Evolutionary conservation across 2,329 filamentous ascomycete genomes (phyloP).

Genomic region (Penicillium sp.): DNA sequence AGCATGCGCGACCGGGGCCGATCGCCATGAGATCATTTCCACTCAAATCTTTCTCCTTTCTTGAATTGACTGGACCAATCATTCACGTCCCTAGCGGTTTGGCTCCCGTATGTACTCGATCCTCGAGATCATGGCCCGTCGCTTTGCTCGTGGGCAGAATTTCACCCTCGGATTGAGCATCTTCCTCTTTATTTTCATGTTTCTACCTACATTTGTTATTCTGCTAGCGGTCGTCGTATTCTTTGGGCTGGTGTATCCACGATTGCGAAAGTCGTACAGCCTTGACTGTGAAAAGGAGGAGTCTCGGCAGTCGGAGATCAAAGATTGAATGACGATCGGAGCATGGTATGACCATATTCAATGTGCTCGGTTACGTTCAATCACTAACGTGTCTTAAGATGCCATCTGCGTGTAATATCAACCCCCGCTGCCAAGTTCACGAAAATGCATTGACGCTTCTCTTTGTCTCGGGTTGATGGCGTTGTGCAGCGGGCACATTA

Average conservation of each 20-base stretch:
- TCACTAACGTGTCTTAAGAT: background rate
- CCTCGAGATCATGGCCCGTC: conserved; percentile 32
- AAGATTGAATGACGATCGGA: background rate
- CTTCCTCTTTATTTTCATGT: conserved; percentile 37
- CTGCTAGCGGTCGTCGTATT: conserved; percentile 34
- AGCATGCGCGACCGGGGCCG: background rate
- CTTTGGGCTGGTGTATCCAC: conserved; percentile 33
- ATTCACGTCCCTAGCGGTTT: background rate
- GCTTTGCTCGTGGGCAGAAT: conserved; percentile 29
- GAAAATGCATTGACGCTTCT: background rate
- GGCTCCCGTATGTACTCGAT: conserved; percentile 18
- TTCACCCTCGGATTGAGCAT: conserved; percentile 33
- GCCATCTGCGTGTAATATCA: background rate
- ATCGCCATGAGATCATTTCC: background rate
- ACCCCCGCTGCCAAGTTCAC: background rate
- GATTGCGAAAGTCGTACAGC: conserved; percentile 22
- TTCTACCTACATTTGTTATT: conserved; percentile 36
- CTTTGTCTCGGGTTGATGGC: background rate
- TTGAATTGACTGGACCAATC: background rate
- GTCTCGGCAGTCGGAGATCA: background rate
- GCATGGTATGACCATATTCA: background rate
- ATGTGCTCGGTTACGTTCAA: background rate
- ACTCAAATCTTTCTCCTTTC: background rate
- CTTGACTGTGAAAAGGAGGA: conserved; percentile 9
- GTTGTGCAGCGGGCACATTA: background rate